Base-by-base conservation (phyloP, 768 basidiomycete species). In the Sporobolomyces phaffii region DNA sequence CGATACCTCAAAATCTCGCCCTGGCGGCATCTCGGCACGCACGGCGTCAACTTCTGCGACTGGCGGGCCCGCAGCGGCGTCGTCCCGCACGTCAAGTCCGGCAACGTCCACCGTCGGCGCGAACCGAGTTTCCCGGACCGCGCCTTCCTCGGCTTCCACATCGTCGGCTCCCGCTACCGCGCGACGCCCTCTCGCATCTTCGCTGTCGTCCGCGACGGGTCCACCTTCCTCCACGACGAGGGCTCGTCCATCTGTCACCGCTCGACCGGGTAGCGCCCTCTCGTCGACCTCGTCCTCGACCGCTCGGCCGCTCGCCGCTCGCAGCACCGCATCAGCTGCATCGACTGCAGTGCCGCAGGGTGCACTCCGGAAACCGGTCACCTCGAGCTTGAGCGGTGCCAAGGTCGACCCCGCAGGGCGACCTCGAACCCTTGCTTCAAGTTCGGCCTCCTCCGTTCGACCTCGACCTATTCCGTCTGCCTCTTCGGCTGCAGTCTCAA, bases 181-280 rank as follows among this genome's bases (percentile, higher is more conserved):
- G 15, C 60, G 60, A 17, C 17, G 18, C 9, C 38, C 60, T 15
- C 51, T 43, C 60, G 20, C 60, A 18, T 53, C 62, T 17, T 38
- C 62, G 9, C 48, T 26, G 8, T 28, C 41, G 22, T 34, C 51
- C 13, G 18, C 33, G 20, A 9, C 52, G 52, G 8, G 26, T 7
- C 3, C 33, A 44, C 10, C 54, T 29, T 8, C 29, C 29, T 20
- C 24, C 28, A 18, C 31, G 6, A 36, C 36, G 18, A 31, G 33
- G 47, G 17, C 24, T 22, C 40, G 13, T 10, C 28, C 50, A 7
- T 33, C 50, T 8, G 31, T 34, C 31, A 31, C 29, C 6, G 4
- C 50, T 33, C 50, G 50, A 31, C 48, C 48, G 5, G 48, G 26
- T 9, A 51, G 50, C 22, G 5, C 50, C 29, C 50, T 51, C 50